These are phyloP conservation scores for Torulaspora microellipsoides DNA, from an alignment of 805 yeast genomes.

Conservation along the genomic window DNA sequence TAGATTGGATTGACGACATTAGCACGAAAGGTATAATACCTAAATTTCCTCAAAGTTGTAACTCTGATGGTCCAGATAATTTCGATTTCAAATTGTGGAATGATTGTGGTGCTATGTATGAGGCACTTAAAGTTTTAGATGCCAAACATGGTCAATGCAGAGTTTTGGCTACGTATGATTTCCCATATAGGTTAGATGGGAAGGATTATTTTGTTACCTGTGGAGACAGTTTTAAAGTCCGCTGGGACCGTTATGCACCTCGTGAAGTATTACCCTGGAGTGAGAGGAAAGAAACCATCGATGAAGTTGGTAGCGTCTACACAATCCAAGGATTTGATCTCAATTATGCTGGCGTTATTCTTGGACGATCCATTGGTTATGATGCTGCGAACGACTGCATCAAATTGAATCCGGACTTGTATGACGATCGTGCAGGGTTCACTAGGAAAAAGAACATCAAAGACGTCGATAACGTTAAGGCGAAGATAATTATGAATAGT, in stretches of 20 bases:
- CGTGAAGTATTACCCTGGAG: conserved; percentile 42
- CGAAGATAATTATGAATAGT: conserved; percentile 41
- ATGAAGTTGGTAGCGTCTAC: conserved; percentile 46
- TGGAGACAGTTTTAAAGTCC: conserved; percentile 40
- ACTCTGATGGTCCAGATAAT: conserved; percentile 9
- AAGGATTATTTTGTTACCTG: conserved; percentile 44
- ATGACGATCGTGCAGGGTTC: conserved; percentile 46
- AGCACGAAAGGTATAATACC: conserved; percentile 36
- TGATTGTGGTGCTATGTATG: conserved; percentile 41
- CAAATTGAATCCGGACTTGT: conserved; percentile 34
- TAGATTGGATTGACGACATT: conserved; percentile 39
- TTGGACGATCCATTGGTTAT: conserved; percentile 42
- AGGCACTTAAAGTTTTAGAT: conserved; percentile 31
- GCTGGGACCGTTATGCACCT: conserved; percentile 46
- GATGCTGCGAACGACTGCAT: conserved; percentile 36
- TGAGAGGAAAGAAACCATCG: conserved; percentile 42
- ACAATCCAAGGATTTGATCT: conserved; percentile 47
- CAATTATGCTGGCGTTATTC: conserved; percentile 44
- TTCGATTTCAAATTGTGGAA: conserved; percentile 40
- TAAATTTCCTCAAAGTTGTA: conserved; percentile 30
- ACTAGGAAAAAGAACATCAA: conserved; percentile 39
- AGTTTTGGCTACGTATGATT: conserved; percentile 43
- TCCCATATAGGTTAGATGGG: conserved; percentile 43
- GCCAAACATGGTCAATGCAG: conserved; percentile 39
- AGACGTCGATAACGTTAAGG: conserved; percentile 36